Conservation (phyloP, 2,329 filamentous ascomycete genomes). For the Meredithiella fracta region DNA sequence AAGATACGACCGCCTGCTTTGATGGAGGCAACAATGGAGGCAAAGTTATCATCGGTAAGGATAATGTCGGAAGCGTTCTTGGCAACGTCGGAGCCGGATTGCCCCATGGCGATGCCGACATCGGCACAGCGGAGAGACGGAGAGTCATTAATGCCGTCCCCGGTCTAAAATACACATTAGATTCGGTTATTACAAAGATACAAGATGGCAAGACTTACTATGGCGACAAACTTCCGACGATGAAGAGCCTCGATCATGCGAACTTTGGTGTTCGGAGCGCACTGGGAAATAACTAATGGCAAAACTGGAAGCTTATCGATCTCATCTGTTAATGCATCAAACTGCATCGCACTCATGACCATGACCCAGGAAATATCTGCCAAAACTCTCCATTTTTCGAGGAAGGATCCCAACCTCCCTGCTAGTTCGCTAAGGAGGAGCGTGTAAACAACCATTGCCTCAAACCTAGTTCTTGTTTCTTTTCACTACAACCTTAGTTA, state of each 20-base stretch:
- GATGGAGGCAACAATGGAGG: slow-evolving; percentile 53
- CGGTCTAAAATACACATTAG: slow-evolving; percentile 27
- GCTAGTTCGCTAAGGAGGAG: too few relatives aligned
- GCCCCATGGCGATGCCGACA: slow-evolving; percentile 54
- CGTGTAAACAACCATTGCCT: neutral
- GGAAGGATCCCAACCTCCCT: slow-evolving; percentile 44
- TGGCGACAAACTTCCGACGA: slow-evolving; percentile 49
- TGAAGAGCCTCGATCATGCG: slow-evolving; percentile 60
- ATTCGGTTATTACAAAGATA: neutral
- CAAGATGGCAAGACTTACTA: slow-evolving; percentile 26
- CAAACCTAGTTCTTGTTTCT: neutral
- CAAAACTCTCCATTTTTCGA: slow-evolving; percentile 30
- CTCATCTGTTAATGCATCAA: slow-evolving; percentile 45
- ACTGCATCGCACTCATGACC: slow-evolving; percentile 47
- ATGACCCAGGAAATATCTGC: slow-evolving; percentile 38
- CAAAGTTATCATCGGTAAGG: slow-evolving; percentile 58
- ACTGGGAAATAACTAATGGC: slow-evolving; percentile 52
- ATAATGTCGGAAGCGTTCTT: slow-evolving; percentile 51
- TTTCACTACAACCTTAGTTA: neutral
- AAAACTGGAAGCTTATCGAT: slow-evolving; percentile 48
- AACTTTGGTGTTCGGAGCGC: slow-evolving; percentile 54
- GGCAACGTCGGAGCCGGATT: slow-evolving; percentile 45
- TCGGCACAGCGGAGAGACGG: slow-evolving; percentile 54
- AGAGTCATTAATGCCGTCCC: slow-evolving; percentile 59
- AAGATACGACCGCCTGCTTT: slow-evolving; percentile 58